Evolutionary conservation across 164 flowering plant genomes (phyloP), one percentile per base, ranked within the genome.

Genomic region (Macadamia integrifolia): DNA sequence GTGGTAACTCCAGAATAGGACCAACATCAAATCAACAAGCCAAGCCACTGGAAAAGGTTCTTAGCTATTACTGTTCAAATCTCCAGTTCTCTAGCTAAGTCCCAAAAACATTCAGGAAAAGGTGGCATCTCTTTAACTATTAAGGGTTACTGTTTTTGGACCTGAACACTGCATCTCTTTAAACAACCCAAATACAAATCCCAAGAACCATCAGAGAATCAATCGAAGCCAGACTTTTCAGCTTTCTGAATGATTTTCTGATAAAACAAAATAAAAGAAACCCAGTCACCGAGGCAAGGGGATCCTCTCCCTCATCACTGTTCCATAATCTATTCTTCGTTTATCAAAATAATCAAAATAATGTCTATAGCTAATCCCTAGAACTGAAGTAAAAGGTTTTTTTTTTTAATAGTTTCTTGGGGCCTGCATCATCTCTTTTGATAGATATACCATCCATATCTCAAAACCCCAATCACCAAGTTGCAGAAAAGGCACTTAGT

Each of bases 41-140:
- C 50, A 89, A 88, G 74, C 70, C 83, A 72, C 77, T 67, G 31
- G 96, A 84, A 71, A 92, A 92, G 95, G 91, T 92, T 62, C 68
- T 66, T 60, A 57, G 31, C 29, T 44, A 56, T 28, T 62, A 10
- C 67, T 60, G 55, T 58, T 32, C 50, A 23, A 14, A 61, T 29
- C 32, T 59, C 46, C 28, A 10, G n/a, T 48, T 65, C 40, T 71
- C 58, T 62, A 8, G 66, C 40, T 72, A 78, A 58, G 70, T 73
- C 80, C 76, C 81, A 74, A 73, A 62, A 75, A 66, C 68, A 35
- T 35, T 66, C 48, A 69, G 78, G 60, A 78, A 77, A 82, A 72
- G 73, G 62, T 70, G 60, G 65, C 63, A 66, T 79, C 71, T 76
- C 72, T 79, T 70, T 67, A 6, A n/a, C 32, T 14, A 23, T 23